Percentiles rank a stretch among this genome's conserved stretches.
phyloP scores from a whole-genome alignment of 805 yeast genomes.

The Lachancea fermentati region DNA sequence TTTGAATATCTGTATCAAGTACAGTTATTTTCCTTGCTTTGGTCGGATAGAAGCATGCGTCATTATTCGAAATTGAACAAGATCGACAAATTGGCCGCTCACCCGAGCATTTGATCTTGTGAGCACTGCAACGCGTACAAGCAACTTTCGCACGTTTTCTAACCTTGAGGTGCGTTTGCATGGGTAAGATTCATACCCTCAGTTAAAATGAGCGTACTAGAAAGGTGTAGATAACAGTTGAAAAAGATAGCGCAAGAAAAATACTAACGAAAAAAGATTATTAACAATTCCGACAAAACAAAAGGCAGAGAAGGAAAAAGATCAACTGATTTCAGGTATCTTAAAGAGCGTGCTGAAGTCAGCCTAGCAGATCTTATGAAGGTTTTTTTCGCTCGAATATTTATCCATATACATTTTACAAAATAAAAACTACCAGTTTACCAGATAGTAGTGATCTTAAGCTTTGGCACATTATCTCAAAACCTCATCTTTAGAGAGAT shows the following conservation, averaged over 20 bases:
- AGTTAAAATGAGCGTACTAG: not conserved
- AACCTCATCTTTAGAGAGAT: constrained; percentile 25
- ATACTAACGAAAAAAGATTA: too few relatives aligned
- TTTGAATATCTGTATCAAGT: constrained; percentile 10
- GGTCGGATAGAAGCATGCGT: constrained; percentile 4
- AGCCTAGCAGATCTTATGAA: too few relatives aligned
- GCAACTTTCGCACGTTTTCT: constrained; percentile 6
- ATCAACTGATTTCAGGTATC: too few relatives aligned
- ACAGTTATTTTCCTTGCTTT: constrained; percentile 8
- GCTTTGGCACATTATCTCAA: constrained; percentile 6
- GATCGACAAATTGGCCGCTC: constrained; percentile 8
- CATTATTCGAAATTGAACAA: constrained; percentile 5
- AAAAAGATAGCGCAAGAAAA: too few relatives aligned
- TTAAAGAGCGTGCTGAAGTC: too few relatives aligned
- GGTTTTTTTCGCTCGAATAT: too few relatives aligned
- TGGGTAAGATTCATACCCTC: not conserved
- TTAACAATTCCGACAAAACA: too few relatives aligned
- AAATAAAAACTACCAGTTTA: too few relatives aligned
- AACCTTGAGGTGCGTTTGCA: not conserved
- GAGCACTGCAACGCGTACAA: constrained; percentile 7
- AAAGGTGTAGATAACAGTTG: too few relatives aligned
- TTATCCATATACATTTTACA: too few relatives aligned
- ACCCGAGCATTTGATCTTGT: constrained; percentile 9
- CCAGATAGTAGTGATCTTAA: not conserved
- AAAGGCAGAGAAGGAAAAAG: too few relatives aligned